phyloP scores from a whole-genome alignment of 306 rosid species.

The Dalbergia cochinchinensis region DNA sequence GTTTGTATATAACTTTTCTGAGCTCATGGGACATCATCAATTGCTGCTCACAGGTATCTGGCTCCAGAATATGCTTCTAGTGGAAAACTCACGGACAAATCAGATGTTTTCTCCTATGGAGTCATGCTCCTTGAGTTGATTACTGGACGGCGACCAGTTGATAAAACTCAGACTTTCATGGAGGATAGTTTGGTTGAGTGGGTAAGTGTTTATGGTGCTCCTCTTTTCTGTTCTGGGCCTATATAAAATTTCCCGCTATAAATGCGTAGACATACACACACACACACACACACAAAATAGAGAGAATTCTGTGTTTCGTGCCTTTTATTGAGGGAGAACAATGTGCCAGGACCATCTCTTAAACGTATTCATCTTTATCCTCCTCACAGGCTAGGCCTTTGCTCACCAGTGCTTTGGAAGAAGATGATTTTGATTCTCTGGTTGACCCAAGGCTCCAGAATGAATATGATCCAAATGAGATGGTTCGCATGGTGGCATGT shows the following conservation, averaged over 20 bases:
- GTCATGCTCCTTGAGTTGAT: slow-evolving; percentile 94
- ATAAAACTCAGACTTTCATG: slow-evolving; percentile 65
- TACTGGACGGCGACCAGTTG: slow-evolving; percentile 90
- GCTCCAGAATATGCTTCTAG: slow-evolving; percentile 99
- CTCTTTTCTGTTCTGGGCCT: slow-evolving; percentile 23
- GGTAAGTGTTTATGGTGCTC: slow-evolving; percentile 64
- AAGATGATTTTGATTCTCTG: slow-evolving; percentile 68
- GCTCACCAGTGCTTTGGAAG: slow-evolving; percentile 80
- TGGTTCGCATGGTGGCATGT: slow-evolving; percentile 88
- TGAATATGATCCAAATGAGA: slow-evolving; percentile 69
- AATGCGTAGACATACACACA: not conserved
- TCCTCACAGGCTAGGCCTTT: slow-evolving; percentile 93
- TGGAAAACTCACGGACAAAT: slow-evolving; percentile 94
- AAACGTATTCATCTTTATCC: slow-evolving; percentile 43
- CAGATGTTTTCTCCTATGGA: slow-evolving; percentile 96
- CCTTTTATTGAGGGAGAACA: slow-evolving; percentile 6
- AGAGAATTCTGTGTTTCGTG: slow-evolving; percentile 2
- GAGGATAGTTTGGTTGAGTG: slow-evolving; percentile 97
- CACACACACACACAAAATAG: not conserved
- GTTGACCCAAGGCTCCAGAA: slow-evolving; percentile 78
- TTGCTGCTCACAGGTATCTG: slow-evolving; percentile 69
- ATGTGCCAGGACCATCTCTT: slow-evolving; percentile 6
- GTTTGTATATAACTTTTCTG: not conserved
- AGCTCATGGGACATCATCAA: slow-evolving; percentile 39
- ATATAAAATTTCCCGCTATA: not conserved